A percentile compares a stretch with the other conserved stretches of the same genome.
Conservation (phyloP, 306 rosid genomes). For the Herpetospermum pedunculosum region DNA sequence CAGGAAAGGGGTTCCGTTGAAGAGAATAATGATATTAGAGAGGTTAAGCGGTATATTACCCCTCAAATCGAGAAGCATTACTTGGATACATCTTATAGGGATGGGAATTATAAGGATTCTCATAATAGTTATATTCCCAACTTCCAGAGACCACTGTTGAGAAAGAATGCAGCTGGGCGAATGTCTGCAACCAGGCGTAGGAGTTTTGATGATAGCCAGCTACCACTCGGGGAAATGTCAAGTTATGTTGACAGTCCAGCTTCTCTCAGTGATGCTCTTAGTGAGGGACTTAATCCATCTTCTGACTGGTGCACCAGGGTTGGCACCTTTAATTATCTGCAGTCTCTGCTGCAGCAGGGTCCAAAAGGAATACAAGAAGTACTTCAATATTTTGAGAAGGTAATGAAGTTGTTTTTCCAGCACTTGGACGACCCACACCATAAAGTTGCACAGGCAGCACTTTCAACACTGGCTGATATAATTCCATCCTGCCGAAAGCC, state of each 20-base stretch:
- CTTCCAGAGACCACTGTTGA: conserved; percentile 89
- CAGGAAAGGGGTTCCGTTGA: conserved; percentile 57
- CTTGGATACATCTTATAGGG: conserved; percentile 51
- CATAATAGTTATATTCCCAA: conserved; percentile 66
- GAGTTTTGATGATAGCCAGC: conserved; percentile 88
- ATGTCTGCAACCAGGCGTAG: conserved; percentile 75
- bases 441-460: conserved; percentile 99
- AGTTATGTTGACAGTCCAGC: conserved; percentile 64
- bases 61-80: conserved; percentile 52
- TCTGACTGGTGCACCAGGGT: conserved; percentile 98
- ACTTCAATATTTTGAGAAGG: conserved; percentile 87
- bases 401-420: conserved; percentile 95
- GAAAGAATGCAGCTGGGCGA: conserved; percentile 70
- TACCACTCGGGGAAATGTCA: conserved; percentile 59
- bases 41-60: conserved; percentile 49
- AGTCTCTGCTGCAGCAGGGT: conserved; percentile 80
- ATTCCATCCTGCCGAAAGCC: conserved; percentile 85
- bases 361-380: conserved; percentile 87
- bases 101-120: conserved; percentile 66
- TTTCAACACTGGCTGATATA: conserved; percentile 81
- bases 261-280: conserved; percentile 81
- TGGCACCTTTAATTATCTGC: conserved; percentile 87
- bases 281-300: conserved; percentile 83
- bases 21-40: conserved; percentile 51
- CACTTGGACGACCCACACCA: conserved; percentile 99